Evolutionary conservation across 2,329 filamentous ascomycete species (phyloP).

Genomic region (Raffaelea arxii): DNA sequence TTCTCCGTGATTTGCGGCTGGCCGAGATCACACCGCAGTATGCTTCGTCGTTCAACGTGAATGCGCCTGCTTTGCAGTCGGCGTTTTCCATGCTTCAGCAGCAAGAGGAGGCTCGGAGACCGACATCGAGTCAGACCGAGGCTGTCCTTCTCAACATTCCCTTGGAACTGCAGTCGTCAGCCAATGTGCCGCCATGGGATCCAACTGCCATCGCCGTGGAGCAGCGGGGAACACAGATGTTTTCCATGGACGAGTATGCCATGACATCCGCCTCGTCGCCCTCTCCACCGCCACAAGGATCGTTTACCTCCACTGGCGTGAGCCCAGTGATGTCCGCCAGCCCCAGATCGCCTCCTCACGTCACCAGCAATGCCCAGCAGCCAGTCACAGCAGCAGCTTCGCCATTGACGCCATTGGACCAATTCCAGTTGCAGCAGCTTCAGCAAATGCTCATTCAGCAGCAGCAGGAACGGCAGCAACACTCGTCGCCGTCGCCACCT

Average conservation of each 20-base stretch:
- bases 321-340: conserved; percentile 18
- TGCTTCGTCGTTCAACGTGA: background rate
- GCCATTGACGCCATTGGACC: background rate
- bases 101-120: background rate
- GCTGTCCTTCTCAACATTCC: conserved; percentile 25
- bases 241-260: conserved; percentile 27
- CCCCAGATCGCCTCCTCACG: conserved; percentile 19
- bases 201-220: conserved; percentile 25
- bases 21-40: background rate
- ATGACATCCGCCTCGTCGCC: no score
- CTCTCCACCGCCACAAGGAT: conserved; percentile 22
- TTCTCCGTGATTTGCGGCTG: background rate
- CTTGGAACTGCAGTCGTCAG: conserved; percentile 24
- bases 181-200: conserved; percentile 33
- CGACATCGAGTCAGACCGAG: conserved; percentile 18
- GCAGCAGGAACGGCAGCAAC: conserved; percentile 10
- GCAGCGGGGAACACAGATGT: conserved; percentile 20
- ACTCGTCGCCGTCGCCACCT: no score
- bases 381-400: conserved; percentile 14
- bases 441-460: background rate
- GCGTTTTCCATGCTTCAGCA: background rate
- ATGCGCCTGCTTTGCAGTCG: background rate
- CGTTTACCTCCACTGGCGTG: conserved; percentile 11
- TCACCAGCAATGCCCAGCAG: conserved; percentile 11
- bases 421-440: background rate